Evolutionary conservation across 805 yeast species (phyloP).

Genomic region (Metschnikowia matae): DNA sequence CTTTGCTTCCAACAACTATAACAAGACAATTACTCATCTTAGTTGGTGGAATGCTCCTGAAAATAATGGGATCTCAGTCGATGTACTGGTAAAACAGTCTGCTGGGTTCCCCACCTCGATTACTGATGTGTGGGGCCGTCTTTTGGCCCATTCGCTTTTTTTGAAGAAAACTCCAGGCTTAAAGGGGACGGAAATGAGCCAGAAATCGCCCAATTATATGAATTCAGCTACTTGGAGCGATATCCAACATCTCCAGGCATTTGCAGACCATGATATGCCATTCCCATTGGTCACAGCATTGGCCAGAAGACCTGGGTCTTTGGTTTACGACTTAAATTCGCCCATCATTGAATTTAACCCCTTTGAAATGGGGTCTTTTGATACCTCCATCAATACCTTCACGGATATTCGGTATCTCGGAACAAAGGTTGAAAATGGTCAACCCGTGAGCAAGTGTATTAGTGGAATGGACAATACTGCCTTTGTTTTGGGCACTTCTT

Average conservation of each 20-base stretch:
- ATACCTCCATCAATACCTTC: conserved; percentile 35
- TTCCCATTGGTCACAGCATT: conserved; percentile 36
- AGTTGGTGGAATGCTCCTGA: conserved; percentile 32
- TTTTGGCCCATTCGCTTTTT: conserved; percentile 64
- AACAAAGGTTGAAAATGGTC: conserved; percentile 30
- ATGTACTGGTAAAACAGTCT: conserved; percentile 37
- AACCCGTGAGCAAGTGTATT: conserved; percentile 25
- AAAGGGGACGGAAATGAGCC: not conserved
- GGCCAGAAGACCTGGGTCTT: conserved; percentile 33
- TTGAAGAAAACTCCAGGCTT: conserved; percentile 14
- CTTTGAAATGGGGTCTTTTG: conserved; percentile 41
- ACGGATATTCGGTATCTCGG: conserved; percentile 37
- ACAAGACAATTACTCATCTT: conserved; percentile 26
- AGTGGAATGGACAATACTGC: conserved; percentile 39
- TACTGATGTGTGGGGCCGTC: conserved; percentile 80
- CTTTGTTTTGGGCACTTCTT: conserved; percentile 36
- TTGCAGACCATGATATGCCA: conserved; percentile 37
- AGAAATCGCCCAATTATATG: conserved; percentile 21
- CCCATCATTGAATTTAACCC: conserved; percentile 41
- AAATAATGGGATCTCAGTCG: conserved; percentile 46
- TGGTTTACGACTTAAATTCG: conserved; percentile 30
- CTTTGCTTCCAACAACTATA: conserved; percentile 21
- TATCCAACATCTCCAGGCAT: conserved; percentile 23
- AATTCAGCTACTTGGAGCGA: conserved; percentile 32
- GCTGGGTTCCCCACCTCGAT: conserved; percentile 69